phyloP scores from a whole-genome alignment of 2,329 filamentous ascomycete species.

The Diaporthe sp. region DNA sequence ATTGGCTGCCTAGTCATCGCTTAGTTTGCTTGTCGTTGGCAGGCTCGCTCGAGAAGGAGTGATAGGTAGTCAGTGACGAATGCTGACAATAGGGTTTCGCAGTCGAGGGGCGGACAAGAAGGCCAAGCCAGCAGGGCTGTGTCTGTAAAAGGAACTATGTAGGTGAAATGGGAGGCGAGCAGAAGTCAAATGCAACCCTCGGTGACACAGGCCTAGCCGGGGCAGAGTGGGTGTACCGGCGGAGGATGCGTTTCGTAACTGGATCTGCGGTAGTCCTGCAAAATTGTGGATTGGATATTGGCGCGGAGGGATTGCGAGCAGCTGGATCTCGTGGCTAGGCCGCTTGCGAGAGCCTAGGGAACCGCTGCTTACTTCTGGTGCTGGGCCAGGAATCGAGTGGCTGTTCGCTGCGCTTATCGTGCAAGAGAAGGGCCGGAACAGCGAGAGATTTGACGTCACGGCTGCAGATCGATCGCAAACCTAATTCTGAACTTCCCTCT shows the following conservation, averaged over 20 bases:
- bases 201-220: constrained; percentile 30
- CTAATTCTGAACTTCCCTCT: constrained; percentile 24
- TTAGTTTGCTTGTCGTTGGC: constrained; percentile 8
- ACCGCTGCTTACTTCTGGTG: constrained; percentile 28
- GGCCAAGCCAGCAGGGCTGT: constrained; percentile 33
- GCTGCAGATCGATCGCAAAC: constrained; percentile 35
- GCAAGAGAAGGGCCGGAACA: constrained; percentile 16
- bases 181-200: constrained; percentile 35
- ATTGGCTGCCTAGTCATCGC: constrained; percentile 27
- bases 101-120: constrained; percentile 25
- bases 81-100: constrained; percentile 8
- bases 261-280: constrained; percentile 30
- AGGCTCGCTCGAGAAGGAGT: background rate
- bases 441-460: constrained; percentile 31
- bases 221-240: constrained; percentile 27
- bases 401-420: constrained; percentile 23
- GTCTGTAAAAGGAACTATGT: constrained; percentile 35
- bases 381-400: constrained; percentile 27
- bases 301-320: constrained; percentile 22
- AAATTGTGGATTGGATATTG: constrained; percentile 33
- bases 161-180: constrained; percentile 23
- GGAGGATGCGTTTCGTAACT: constrained; percentile 35
- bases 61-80: background rate
- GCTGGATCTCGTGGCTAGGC: constrained; percentile 20
- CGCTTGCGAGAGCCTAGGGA: constrained; percentile 21